A percentile compares a stretch with the other conserved stretches of the same genome.
These are phyloP conservation scores for Aspergillus transmontanensis DNA, from an alignment of 2,329 filamentous ascomycete species.

Conservation along the genomic window DNA sequence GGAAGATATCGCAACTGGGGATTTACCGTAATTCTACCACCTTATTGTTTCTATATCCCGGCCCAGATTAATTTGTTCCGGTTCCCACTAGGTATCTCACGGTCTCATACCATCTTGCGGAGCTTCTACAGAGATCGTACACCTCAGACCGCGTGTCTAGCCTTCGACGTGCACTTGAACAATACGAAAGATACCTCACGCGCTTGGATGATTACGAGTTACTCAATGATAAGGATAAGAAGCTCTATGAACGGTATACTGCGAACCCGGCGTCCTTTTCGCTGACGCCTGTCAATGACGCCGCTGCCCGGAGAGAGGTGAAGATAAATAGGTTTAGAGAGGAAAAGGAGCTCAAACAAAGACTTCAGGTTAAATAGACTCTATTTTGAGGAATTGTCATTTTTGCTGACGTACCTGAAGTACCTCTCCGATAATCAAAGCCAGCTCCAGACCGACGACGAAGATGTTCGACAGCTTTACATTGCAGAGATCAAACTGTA, in stretches of 20 bases:
- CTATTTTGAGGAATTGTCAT: constrained; percentile 9
- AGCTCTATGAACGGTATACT: constrained; percentile 71
- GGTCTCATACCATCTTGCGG: constrained; percentile 75
- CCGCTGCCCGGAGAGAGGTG: constrained; percentile 71
- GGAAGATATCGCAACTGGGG: constrained; percentile 83
- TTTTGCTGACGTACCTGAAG: constrained; percentile 45
- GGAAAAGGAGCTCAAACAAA: constrained; percentile 82
- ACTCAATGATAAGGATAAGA: constrained; percentile 64
- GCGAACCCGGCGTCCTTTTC: constrained; percentile 74
- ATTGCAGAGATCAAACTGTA: constrained; percentile 73
- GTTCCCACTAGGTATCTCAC: constrained; percentile 65
- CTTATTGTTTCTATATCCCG: too few relatives aligned
- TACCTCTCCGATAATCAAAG: constrained; percentile 62
- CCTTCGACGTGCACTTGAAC: constrained; percentile 65
- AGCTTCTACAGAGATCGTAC: constrained; percentile 69
- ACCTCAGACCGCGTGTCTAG: constrained; percentile 65
- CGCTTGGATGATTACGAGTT: constrained; percentile 78
- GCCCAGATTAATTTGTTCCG: constrained; percentile 23
- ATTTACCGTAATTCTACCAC: constrained; percentile 65
- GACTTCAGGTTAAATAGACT: constrained; percentile 64
- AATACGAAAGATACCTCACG: constrained; percentile 78
- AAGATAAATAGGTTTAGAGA: constrained; percentile 85
- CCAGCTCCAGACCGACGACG: constrained; percentile 74
- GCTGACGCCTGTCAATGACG: constrained; percentile 66
- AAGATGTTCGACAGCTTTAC: constrained; percentile 76